Base-by-base conservation (phyloP, 129 eudicot genomes). In the Saussurea involucrata region DNA sequence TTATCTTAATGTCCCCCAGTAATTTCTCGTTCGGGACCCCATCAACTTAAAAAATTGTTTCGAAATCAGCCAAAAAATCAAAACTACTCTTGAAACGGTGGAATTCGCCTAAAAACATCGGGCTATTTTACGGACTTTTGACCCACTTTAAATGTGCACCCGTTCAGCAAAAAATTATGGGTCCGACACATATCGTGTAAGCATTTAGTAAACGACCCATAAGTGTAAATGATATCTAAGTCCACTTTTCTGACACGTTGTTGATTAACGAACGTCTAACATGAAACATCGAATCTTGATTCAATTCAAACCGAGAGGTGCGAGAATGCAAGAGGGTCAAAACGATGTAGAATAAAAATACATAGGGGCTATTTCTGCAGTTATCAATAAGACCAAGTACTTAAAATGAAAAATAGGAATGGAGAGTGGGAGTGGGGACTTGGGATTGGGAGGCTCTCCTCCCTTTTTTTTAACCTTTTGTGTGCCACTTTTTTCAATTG, bases 401-500 rank as follows among this genome's bases (percentile, higher is more conserved):
- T 72, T 29, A 37, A 24, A 71, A 27, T 15, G 15, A 15, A 71
- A 37, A 69, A 24, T 69, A 18, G 33, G 34, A 22, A 42, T 15
- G 28, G 1, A n/a, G n/a, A n/a, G n/a, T n/a, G n/a, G n/a, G 28
- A 72, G 20, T 18, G 13, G 6, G 60, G 18, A 73, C 10, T 72
- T 15, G 29, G 31, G 18, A 57, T 0, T 17, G 44, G 42, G 27
- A 25, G 28, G 24, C 28, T 58, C 8, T 12, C 24, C 13, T 33
- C 22, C 49, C 6, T 0, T 36, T 61, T 18, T 65, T 34, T 61
- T 15, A 9, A 24, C 64, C 40, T 60, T 66, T 44, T 66, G 66
- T 76, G 21, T 36, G n/a, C 61, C 74, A 29, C 36, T 12, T 76
- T 53, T 65, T 66, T 53, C 4, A 61, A 25, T 76, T 46, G 80